A percentile compares a stretch with the other conserved stretches of the same genome.
Conservation (phyloP, 2,329 filamentous ascomycete genomes). For the Penicillium sp. region DNA sequence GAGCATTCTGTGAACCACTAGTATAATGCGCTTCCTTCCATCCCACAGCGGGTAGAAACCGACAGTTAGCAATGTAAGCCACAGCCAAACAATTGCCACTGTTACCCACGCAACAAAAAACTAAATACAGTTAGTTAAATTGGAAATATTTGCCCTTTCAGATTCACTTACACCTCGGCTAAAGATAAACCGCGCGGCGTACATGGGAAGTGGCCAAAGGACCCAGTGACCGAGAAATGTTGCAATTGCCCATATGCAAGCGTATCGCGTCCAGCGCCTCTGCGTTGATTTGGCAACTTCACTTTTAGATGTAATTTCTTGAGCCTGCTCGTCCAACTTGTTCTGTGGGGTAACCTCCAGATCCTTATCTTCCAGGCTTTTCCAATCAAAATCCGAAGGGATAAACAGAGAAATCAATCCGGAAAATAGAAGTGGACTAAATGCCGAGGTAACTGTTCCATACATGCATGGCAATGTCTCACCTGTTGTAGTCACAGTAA, state of each 20-base stretch:
- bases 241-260: slow-evolving; percentile 19
- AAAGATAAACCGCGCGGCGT: slow-evolving; percentile 30
- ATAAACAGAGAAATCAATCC: slow-evolving; percentile 26
- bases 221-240: slow-evolving; percentile 34
- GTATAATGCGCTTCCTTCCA: neutral
- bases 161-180: neutral
- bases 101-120: neutral
- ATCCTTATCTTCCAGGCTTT: slow-evolving; percentile 18
- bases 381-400: slow-evolving; percentile 29
- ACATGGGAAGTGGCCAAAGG: slow-evolving; percentile 57
- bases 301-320: neutral
- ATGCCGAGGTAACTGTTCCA: slow-evolving; percentile 20
- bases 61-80: neutral
- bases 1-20: neutral
- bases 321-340: neutral
- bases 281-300: slow-evolving; percentile 22
- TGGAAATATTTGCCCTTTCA: neutral
- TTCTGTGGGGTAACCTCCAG: neutral
- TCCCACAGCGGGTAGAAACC: neutral
- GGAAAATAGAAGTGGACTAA: slow-evolving; percentile 23
- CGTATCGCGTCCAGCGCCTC: slow-evolving; percentile 17
- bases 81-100: neutral
- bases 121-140: neutral
- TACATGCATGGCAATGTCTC: slow-evolving; percentile 8
- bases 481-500: slow-evolving; percentile 31